A percentile compares a stretch with the other conserved stretches of the same genome.
Evolutionary conservation across 495 filamentous ascomycete species (phyloP).

Genomic region (Xylaria longipes): DNA sequence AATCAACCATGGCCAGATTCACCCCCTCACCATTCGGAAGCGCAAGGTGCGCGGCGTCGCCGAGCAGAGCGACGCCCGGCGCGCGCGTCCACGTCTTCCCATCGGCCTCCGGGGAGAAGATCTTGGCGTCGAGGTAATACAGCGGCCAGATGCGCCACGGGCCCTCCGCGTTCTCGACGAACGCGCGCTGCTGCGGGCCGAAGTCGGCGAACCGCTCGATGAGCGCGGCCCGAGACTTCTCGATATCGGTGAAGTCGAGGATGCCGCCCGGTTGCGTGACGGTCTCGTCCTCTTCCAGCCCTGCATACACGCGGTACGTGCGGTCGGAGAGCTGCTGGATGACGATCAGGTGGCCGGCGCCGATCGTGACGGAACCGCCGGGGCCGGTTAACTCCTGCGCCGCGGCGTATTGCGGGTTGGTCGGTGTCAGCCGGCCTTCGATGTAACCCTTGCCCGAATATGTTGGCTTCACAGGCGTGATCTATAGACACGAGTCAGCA

Average conservation of each 20-base stretch:
- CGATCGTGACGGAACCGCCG: slow-evolving; percentile 31
- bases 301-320: slow-evolving; percentile 41
- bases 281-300: slow-evolving; percentile 34
- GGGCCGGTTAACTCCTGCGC: slow-evolving; percentile 27
- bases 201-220: slow-evolving; percentile 37
- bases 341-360: slow-evolving; percentile 31
- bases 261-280: slow-evolving; percentile 25
- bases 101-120: slow-evolving; percentile 6
- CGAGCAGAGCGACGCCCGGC: slow-evolving; percentile 58
- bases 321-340: slow-evolving; percentile 38
- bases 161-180: slow-evolving; percentile 37
- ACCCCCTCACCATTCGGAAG: slow-evolving; percentile 44
- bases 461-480: slow-evolving; percentile 35
- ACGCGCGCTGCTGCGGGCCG: slow-evolving; percentile 33
- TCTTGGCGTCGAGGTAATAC: slow-evolving; percentile 31
- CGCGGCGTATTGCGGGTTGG: slow-evolving; percentile 36
- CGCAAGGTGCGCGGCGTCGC: slow-evolving; percentile 64
- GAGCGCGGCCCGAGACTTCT: background rate
- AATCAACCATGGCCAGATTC: slow-evolving; percentile 42
- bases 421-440: slow-evolving; percentile 33
- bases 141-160: slow-evolving; percentile 41
- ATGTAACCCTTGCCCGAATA: slow-evolving; percentile 42
- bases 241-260: slow-evolving; percentile 26
- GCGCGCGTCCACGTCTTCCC: slow-evolving; percentile 37
- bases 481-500: slow-evolving; percentile 17